Base-by-base conservation (phyloP, 1,284 basidiomycete genomes). In the Marasmius oreades region DNA sequence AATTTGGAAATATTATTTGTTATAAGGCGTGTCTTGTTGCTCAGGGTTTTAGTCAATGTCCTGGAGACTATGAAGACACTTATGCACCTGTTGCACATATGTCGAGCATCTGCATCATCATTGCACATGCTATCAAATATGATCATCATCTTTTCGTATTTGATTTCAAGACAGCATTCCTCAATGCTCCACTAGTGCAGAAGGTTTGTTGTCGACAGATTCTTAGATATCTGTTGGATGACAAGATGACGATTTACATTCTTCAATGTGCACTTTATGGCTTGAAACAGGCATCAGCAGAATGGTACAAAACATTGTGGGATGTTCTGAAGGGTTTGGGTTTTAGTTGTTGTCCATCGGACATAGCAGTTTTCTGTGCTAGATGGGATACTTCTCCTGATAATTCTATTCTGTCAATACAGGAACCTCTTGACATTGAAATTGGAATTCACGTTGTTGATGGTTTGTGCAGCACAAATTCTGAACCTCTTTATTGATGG, bases 141-240 rank as follows among this genome's bases (percentile, higher is more conserved):
- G 55, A 63, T 33, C 42, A 52, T 0, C 31, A 63, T 7, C 11
- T 62, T 3, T 54, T 55, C 26, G 45, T 28, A 1, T 63, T 67
- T 7, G 66, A 74, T 51, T 61, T 72, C 36, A 66, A 64, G 42
- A 61, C 63, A 2, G 73, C 71, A 0, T 74, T 69, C 55, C 64
- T 74, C 0, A 67, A 73, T 55, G 69, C 66, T 1, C 18, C 53
- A 0, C 60, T 74, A 0, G 28, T 63, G 1, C 58, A 69, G n/a
- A 37, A 63, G 12, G 60, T 75, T 24, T 74, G 69, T 59, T 64
- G 71, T 54, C 55, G 63, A 18, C 62, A 66, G 5, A 69, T 71
- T 2, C 63, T 63, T 12, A 66, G 67, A 16, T 65, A 63, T 45
- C 59, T 59, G 4, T 52, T 56, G 10, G 5, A 20, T 1, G 45